Percentiles rank a stretch among this genome's conserved stretches.
These are phyloP conservation scores for Scleroderma citrinum DNA, from an alignment of 768 basidiomycete genomes.

Conservation along the genomic window DNA sequence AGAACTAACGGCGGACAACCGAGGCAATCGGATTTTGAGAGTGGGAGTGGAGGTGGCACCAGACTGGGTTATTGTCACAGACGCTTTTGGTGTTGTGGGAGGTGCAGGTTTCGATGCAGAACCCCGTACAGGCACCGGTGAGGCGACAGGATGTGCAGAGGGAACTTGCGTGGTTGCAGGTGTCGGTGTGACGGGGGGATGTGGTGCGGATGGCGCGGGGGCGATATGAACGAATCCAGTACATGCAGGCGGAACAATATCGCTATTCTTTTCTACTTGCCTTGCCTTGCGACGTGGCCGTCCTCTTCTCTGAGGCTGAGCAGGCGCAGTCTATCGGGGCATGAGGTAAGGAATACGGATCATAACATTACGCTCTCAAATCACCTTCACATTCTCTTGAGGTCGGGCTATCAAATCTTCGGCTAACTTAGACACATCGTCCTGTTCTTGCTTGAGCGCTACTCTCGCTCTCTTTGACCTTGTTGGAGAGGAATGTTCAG, in stretches of 20 bases:
- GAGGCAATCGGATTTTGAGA: conserved; percentile 29
- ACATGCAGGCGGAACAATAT: conserved; percentile 3
- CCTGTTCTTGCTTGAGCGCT: conserved; percentile 22
- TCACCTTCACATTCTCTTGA: conserved; percentile 15
- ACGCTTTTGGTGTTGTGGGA: conserved; percentile 25
- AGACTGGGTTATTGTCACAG: conserved; percentile 30
- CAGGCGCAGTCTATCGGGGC: conserved; percentile 11
- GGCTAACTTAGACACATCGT: conserved; percentile 11
- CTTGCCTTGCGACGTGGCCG: conserved; percentile 22
- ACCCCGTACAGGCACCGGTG: conserved; percentile 5
- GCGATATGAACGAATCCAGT: conserved; percentile 5
- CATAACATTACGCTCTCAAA: neutral
- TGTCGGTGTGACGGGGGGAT: conserved; percentile 5
- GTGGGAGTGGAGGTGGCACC: conserved; percentile 28
- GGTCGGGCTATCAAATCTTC: conserved; percentile 3
- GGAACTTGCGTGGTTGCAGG: conserved; percentile 2
- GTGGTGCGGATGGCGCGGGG: conserved; percentile 10
- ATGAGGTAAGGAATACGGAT: neutral
- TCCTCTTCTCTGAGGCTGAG: conserved; percentile 5
- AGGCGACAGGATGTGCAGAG: neutral
- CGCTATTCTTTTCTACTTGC: conserved; percentile 15
- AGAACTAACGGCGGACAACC: conserved; percentile 24
- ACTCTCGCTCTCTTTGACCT: conserved; percentile 28
- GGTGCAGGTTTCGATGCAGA: conserved; percentile 13
- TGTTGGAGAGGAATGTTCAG: conserved; percentile 18